phyloP scores from a whole-genome alignment of 345 rosid genomes.

The Eucalyptus curtisii region DNA sequence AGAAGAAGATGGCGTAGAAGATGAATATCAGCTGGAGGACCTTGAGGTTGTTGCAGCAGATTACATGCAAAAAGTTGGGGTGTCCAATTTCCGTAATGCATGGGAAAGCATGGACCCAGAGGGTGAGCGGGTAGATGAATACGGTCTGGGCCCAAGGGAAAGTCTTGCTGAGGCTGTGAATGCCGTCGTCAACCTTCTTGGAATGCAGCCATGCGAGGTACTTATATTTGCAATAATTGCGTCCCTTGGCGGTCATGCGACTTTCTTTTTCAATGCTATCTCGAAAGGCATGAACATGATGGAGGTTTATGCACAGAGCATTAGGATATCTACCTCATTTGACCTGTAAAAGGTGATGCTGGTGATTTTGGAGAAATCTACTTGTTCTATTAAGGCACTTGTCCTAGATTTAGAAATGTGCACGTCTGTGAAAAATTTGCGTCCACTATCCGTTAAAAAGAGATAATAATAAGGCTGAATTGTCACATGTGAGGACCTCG shows the following conservation, averaged over 20 bases:
- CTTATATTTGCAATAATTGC: neutral
- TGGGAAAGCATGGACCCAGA: constrained; percentile 88
- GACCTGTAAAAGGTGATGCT: neutral
- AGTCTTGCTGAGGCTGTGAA: constrained; percentile 76
- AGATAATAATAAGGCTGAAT: neutral
- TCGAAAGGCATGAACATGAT: neutral
- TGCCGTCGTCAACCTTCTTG: constrained; percentile 86
- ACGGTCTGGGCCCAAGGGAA: constrained; percentile 93
- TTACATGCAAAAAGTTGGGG: constrained; percentile 77
- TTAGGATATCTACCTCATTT: neutral
- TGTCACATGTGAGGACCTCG: neutral
- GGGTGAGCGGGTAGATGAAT: constrained; percentile 84
- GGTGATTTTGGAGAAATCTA: neutral
- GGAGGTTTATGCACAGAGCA: neutral
- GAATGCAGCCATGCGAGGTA: constrained; percentile 99
- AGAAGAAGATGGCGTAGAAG: constrained; percentile 96
- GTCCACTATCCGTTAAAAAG: neutral
- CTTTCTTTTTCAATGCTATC: neutral
- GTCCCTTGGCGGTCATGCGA: neutral
- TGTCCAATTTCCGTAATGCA: constrained; percentile 90
- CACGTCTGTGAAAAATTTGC: neutral
- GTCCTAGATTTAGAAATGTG: neutral
- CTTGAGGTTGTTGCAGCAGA: constrained; percentile 91
- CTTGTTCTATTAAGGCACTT: neutral
- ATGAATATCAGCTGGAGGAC: constrained; percentile 96